A percentile compares a stretch with the other conserved stretches of the same genome.
Evolutionary conservation across 2,329 filamentous ascomycete genomes (phyloP).

Genomic region (Ophiostoma ips): DNA sequence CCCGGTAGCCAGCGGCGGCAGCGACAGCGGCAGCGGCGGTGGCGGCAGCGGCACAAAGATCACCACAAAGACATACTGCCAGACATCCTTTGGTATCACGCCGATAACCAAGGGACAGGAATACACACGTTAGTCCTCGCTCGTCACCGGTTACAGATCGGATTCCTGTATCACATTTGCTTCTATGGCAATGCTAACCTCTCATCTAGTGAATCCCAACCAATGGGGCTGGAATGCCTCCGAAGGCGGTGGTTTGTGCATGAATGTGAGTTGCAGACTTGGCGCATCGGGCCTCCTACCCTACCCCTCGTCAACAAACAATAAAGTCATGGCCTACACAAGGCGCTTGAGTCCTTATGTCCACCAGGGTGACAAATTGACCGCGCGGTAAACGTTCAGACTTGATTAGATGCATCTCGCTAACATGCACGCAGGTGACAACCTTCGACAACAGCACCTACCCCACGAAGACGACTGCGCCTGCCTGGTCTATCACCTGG

Average conservation of each 20-base stretch:
- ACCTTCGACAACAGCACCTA: constrained; percentile 37
- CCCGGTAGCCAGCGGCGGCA: constrained; percentile 15
- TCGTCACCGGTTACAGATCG: neutral
- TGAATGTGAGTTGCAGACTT: constrained; percentile 31
- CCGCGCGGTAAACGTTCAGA: too few species aligned
- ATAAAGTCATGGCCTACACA: too few species aligned
- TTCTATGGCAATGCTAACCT: neutral
- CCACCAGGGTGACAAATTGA: too few species aligned
- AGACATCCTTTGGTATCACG: constrained; percentile 30
- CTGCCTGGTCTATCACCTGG: constrained; percentile 40
- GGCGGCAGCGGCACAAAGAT: constrained; percentile 21
- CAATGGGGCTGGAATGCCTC: constrained; percentile 35
- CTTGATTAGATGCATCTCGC: too few species aligned
- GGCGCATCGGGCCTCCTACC: too few species aligned
- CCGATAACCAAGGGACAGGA: constrained; percentile 28
- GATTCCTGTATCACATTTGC: neutral
- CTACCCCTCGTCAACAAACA: too few species aligned
- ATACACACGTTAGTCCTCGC: constrained; percentile 31
- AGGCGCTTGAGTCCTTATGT: too few species aligned
- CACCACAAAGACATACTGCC: constrained; percentile 25
- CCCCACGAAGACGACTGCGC: constrained; percentile 29
- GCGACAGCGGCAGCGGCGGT: constrained; percentile 7
- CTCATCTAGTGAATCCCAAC: constrained; percentile 36
- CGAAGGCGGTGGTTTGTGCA: constrained; percentile 29
- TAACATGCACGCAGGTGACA: constrained; percentile 25